These are phyloP conservation scores for Mycosphaerella sp. DNA, from an alignment of 2,329 filamentous ascomycete species.

Conservation along the genomic window DNA sequence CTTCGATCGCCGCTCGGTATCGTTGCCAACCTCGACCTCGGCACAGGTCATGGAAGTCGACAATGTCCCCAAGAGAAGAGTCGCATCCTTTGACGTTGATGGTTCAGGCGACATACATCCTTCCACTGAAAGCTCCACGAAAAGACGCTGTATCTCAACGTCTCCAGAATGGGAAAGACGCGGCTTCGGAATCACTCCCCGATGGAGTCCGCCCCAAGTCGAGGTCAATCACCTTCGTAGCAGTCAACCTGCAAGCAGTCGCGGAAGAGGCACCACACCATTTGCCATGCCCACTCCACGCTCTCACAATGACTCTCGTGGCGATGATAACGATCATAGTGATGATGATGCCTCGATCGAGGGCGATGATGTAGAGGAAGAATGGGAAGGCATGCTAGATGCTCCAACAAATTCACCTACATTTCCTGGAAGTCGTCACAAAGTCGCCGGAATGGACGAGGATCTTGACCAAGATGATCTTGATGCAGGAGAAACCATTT, in stretches of 20 bases:
- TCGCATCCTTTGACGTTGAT: slow-evolving; percentile 28
- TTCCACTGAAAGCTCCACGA: slow-evolving; percentile 24
- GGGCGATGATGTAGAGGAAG: slow-evolving; percentile 12
- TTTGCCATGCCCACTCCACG: slow-evolving; percentile 71
- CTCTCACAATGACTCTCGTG: slow-evolving; percentile 43
- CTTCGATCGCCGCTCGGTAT: slow-evolving; percentile 20
- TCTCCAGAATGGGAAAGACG: slow-evolving; percentile 45
- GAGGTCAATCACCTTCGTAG: slow-evolving; percentile 20
- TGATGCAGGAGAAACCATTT: slow-evolving; percentile 19
- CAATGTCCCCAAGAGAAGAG: slow-evolving; percentile 28
- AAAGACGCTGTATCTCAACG: slow-evolving; percentile 50
- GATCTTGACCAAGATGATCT: slow-evolving; percentile 15
- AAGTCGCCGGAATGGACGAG: slow-evolving; percentile 19
- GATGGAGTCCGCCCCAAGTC: slow-evolving; percentile 41
- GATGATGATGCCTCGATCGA: slow-evolving; percentile 8
- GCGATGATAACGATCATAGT: slow-evolving; percentile 30
- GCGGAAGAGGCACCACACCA: slow-evolving; percentile 46
- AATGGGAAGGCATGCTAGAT: slow-evolving; percentile 37
- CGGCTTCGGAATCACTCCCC: slow-evolving; percentile 38
- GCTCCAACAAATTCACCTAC: slow-evolving; percentile 15
- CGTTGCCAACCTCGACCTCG: slow-evolving; percentile 25
- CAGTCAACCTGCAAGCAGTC: slow-evolving; percentile 38
- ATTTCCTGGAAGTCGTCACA: slow-evolving; percentile 13
- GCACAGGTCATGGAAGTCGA: slow-evolving; percentile 14
- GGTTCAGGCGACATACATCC: slow-evolving; percentile 23